Evolutionary conservation across 371 early-diverging fungal genomes (phyloP).

Genomic region (Nematocida displodere): DNA sequence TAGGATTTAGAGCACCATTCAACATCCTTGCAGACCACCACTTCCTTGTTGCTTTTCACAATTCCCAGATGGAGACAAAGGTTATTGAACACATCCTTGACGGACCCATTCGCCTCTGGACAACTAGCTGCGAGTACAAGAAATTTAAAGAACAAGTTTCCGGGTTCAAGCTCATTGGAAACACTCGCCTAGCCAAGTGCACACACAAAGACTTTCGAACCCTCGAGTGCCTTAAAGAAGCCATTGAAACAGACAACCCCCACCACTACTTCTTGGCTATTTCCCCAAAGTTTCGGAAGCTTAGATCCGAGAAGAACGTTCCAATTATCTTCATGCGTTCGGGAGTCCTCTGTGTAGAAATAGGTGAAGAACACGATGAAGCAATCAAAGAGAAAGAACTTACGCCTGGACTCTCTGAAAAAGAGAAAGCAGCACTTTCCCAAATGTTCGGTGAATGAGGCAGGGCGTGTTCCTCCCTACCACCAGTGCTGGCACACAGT

Average conservation of each 20-base stretch:
- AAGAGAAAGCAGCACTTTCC: conserved; percentile 28
- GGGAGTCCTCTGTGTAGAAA: conserved; percentile 43
- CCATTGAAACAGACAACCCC: conserved; percentile 1
- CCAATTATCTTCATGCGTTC: conserved; percentile 34
- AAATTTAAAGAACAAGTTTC: background rate
- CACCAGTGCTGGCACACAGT: too few species aligned
- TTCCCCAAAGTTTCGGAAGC: conserved; percentile 3
- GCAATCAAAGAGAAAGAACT: background rate
- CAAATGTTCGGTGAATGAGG: background rate
- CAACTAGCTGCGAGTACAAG: conserved; percentile 37
- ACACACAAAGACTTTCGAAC: conserved; percentile 9
- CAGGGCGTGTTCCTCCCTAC: too few species aligned
- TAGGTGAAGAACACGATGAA: background rate
- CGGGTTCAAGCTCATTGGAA: conserved; percentile 24
- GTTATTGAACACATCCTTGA: conserved; percentile 22
- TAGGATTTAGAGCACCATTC: conserved; percentile 25
- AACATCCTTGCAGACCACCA: conserved; percentile 43
- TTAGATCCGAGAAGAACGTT: conserved; percentile 24
- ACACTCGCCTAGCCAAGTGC: conserved; percentile 34
- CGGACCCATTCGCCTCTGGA: conserved; percentile 23
- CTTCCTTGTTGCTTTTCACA: conserved; percentile 23
- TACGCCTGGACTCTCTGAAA: conserved; percentile 20
- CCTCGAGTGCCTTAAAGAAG: conserved; percentile 9
- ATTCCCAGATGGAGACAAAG: conserved; percentile 11
- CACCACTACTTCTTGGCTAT: conserved; percentile 43